phyloP scores from a whole-genome alignment of 805 yeast species.

The Aciculoconidium aculeatum region DNA sequence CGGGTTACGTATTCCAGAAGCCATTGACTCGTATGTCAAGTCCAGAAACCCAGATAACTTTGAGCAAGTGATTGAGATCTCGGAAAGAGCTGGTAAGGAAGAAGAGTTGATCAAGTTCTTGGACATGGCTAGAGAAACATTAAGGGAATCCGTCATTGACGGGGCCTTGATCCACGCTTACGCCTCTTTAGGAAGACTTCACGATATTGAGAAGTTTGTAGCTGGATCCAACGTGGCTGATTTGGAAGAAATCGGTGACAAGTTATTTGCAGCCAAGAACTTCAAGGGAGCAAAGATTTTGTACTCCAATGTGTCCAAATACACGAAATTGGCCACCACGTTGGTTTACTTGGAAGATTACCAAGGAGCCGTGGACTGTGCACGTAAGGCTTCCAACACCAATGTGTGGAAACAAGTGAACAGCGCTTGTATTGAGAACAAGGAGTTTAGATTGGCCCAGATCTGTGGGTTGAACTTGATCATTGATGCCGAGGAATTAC shows the following conservation, averaged over 20 bases:
- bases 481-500: constrained; percentile 95
- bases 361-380: constrained; percentile 97
- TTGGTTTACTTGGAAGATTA: constrained; percentile 87
- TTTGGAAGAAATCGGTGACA: constrained; percentile 87
- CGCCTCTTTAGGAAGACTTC: constrained; percentile 69
- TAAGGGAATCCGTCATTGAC: constrained; percentile 89
- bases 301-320: constrained; percentile 81
- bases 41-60: constrained; percentile 90
- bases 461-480: constrained; percentile 96
- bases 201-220: constrained; percentile 80
- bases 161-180: constrained; percentile 85
- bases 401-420: constrained; percentile 97
- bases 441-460: constrained; percentile 95
- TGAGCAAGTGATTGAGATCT: constrained; percentile 84
- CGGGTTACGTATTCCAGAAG: constrained; percentile 87
- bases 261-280: constrained; percentile 70
- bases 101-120: constrained; percentile 86
- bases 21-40: constrained; percentile 84
- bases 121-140: constrained; percentile 83
- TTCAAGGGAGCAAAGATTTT: constrained; percentile 91
- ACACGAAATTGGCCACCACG: constrained; percentile 95
- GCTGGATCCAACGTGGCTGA: constrained; percentile 90
- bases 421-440: constrained; percentile 91
- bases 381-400: constrained; percentile 92
- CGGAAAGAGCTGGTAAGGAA: constrained; percentile 94